Percentiles rank a stretch among this genome's conserved stretches.
Conservation (phyloP, 2,329 filamentous ascomycete species). For the Microsporum canis region DNA sequence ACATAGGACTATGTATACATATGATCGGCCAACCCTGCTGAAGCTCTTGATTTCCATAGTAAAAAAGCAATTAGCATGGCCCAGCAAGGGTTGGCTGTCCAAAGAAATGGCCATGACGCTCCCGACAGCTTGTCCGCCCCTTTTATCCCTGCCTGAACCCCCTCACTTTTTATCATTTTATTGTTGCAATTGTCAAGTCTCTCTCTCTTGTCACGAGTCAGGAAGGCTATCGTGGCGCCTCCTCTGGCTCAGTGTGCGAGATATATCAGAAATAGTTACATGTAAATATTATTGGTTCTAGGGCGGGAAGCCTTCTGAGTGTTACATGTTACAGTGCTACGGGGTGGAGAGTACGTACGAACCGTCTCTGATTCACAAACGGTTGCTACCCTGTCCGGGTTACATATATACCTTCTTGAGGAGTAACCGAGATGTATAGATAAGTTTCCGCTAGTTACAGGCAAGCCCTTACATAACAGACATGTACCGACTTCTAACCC, state of each 20-base stretch:
- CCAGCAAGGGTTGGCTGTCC: not conserved
- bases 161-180: not conserved
- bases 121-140: conserved; percentile 1
- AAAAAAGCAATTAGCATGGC: not conserved
- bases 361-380: not conserved
- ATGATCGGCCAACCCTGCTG: not conserved
- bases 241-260: not conserved
- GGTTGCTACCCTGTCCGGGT: not conserved
- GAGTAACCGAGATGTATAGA: not conserved
- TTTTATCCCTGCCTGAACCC: not conserved
- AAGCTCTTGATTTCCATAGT: not conserved
- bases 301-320: not conserved
- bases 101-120: not conserved
- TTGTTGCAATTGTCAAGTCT: not conserved
- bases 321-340: not conserved
- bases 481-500: not conserved
- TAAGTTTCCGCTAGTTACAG: not conserved
- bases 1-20: not conserved
- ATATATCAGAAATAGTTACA: no score
- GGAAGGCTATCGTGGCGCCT: not conserved
- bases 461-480: not conserved
- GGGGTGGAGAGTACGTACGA: not conserved
- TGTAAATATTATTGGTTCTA: not conserved
- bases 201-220: not conserved
- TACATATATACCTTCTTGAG: not conserved